Evolutionary conservation across 1,139 yeast genomes (phyloP), one percentile per base, ranked within the genome.

Genomic region (Hemisphaericaspora subhashii): DNA sequence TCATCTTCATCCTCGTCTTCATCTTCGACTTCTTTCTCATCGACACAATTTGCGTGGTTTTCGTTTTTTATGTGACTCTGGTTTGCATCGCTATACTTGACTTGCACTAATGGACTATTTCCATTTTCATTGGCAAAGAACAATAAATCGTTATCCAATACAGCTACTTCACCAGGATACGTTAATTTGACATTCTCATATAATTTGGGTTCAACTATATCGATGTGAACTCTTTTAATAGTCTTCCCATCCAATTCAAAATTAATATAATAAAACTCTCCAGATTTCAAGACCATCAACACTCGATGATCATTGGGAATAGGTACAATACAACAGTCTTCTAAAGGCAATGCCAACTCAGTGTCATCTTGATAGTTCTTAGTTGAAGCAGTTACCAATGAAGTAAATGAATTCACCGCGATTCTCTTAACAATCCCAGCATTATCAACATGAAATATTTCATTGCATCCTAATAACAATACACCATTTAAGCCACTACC

Each of bases 401-500:
- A 52, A 12, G 81, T 76, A 50, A 64, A 83, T 41, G 70, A 65
- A 55, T 86, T 87, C 5, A 84, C 79, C 1, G 85, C 82, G 1
- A 84, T 67, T 28, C 90, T 85, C 50, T 79, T 77, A 1, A 74
- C 60, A 18, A 84, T 77, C 8, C 97, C 97, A 2, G 94, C 82
- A 37, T 87, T 81, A 55, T 89, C 96, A 16, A 89, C 75, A 57
- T 87, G 94, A 13, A 88, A 65, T 12, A 90, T 52, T 49, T 85
- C 88, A 55, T 90, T 89, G 22, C 85, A 74, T 1, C 97, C 97
- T 7, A 86, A 41, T 15, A 89, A 59, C 12, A 89, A 64, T 32
- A 83, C 70, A 1, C 95, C 95, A 43, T 84, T 86, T 33, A 86
- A 64, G 0, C 94, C n/a, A n/a, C n/a, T n/a, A n/a, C n/a, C n/a